phyloP scores from a whole-genome alignment of 2,329 filamentous ascomycete species.

The Apiospora arundinis region DNA sequence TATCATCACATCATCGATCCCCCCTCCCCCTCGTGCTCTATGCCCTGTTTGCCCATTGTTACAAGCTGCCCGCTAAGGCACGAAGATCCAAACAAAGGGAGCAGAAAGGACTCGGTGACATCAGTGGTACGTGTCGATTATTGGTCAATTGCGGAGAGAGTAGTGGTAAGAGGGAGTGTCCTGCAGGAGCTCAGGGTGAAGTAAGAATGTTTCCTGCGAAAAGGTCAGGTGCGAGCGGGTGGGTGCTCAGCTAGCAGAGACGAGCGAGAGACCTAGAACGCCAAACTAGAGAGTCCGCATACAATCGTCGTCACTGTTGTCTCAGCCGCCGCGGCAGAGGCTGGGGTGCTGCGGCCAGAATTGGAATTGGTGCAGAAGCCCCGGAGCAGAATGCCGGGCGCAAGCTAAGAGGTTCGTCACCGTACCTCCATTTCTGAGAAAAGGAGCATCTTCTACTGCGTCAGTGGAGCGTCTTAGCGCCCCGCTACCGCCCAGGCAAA shows the following conservation, averaged over 20 bases:
- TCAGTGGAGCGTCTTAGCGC: slow-evolving; percentile 14
- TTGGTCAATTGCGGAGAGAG: neutral
- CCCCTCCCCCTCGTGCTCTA: neutral
- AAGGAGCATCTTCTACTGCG: neutral
- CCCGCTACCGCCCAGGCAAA: neutral
- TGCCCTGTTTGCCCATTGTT: slow-evolving; percentile 3
- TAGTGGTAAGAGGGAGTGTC: neutral
- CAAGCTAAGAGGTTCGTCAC: neutral
- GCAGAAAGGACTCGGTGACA: neutral
- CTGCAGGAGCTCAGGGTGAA: neutral
- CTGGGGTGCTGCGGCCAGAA: neutral
- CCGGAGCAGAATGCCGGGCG: neutral
- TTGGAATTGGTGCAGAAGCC: no score
- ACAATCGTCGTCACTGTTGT: neutral
- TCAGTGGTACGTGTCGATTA: slow-evolving; percentile 10
- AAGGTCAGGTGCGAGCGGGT: neutral
- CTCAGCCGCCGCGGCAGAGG: neutral
- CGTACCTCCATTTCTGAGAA: neutral
- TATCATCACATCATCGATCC: slow-evolving; percentile 14
- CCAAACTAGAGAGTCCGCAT: neutral
- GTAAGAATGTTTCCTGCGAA: neutral
- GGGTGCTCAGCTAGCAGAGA: neutral
- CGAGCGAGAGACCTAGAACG: neutral
- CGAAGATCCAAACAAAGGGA: neutral
- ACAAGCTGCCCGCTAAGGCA: neutral